A percentile compares a stretch with the other conserved stretches of the same genome.
phyloP scores from a whole-genome alignment of 2,329 filamentous ascomycete species.

The Stachybotrys chartarum region DNA sequence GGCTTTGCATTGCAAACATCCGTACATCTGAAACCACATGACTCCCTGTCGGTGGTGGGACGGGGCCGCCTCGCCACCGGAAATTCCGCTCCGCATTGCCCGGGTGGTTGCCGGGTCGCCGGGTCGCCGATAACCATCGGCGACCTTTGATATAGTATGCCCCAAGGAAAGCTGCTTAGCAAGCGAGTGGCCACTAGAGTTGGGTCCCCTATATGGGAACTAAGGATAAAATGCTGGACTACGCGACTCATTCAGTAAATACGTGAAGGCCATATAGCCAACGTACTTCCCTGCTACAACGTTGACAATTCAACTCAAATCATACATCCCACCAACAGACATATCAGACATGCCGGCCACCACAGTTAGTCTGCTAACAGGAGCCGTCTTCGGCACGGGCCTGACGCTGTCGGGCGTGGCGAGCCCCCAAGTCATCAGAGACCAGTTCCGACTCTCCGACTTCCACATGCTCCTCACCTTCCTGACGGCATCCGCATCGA shows the following conservation, averaged over 20 bases:
- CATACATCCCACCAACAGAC: too few relatives aligned
- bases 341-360: background rate
- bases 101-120: background rate
- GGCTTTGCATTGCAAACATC: too few relatives aligned
- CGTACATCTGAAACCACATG: too few relatives aligned
- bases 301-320: too few relatives aligned
- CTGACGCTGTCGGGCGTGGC: slow-evolving; percentile 7
- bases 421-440: slow-evolving; percentile 4
- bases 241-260: too few relatives aligned
- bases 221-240: too few relatives aligned
- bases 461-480: slow-evolving; percentile 7
- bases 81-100: background rate
- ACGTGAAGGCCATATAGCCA: too few relatives aligned
- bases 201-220: background rate
- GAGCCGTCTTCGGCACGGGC: slow-evolving; percentile 5
- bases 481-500: slow-evolving; percentile 4
- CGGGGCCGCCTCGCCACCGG: background rate
- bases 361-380: slow-evolving; percentile 1
- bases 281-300: too few relatives aligned
- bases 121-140: slow-evolving; percentile 1
- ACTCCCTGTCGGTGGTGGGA: background rate
- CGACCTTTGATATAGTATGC: background rate
- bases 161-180: too few relatives aligned
- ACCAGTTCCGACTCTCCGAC: slow-evolving; percentile 5
- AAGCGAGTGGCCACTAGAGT: background rate